phyloP scores from a whole-genome alignment of 345 rosid species.

The Melastoma malabathricum region DNA sequence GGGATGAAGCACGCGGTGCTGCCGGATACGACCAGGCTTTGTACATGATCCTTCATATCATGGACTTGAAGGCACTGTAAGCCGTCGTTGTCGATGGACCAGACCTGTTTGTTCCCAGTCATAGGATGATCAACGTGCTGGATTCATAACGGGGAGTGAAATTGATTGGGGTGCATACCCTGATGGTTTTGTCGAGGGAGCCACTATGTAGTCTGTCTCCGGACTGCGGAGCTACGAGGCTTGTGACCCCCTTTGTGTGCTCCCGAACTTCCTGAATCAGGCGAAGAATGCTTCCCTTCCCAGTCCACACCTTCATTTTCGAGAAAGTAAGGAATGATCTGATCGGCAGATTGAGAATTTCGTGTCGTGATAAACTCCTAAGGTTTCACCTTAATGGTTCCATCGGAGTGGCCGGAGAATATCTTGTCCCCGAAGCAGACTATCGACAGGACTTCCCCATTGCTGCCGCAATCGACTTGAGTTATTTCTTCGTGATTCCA shows the following conservation, averaged over 20 bases:
- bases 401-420: conserved; percentile 69
- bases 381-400: conserved; percentile 44
- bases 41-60: conserved; percentile 58
- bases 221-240: conserved; percentile 37
- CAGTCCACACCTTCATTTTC: conserved; percentile 48
- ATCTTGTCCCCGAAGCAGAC: conserved; percentile 38
- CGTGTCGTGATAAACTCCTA: background rate
- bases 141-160: background rate
- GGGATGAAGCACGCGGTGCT: conserved; percentile 48
- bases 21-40: conserved; percentile 33
- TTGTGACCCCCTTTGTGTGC: conserved; percentile 51
- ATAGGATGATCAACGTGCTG: too few relatives aligned
- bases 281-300: conserved; percentile 48
- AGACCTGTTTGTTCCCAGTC: conserved; percentile 20
- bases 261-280: conserved; percentile 45
- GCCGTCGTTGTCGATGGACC: conserved; percentile 30
- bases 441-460: conserved; percentile 48
- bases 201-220: conserved; percentile 50
- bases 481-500: conserved; percentile 57
- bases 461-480: conserved; percentile 40
- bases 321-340: background rate
- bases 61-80: conserved; percentile 38
- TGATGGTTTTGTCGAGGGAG: conserved; percentile 46
- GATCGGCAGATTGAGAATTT: background rate
- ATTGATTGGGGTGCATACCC: conserved; percentile 17